These are phyloP conservation scores for Synchytrium microbalum DNA, from an alignment of 371 early-diverging fungal genomes.

Conservation along the genomic window DNA sequence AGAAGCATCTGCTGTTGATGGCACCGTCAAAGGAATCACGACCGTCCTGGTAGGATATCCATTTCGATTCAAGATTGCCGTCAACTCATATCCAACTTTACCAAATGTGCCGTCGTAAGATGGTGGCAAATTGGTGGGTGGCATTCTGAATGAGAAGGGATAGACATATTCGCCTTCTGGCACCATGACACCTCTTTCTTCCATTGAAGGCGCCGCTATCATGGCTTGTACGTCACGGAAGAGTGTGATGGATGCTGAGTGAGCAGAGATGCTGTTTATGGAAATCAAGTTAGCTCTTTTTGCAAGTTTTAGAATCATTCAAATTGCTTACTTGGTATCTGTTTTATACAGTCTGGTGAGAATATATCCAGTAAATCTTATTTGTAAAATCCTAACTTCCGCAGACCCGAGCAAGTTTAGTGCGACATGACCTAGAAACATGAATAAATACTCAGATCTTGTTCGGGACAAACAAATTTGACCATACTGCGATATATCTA, in stretches of 20 bases:
- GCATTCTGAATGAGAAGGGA: constrained; percentile 31
- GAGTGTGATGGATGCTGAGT: constrained; percentile 9
- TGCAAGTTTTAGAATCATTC: neutral
- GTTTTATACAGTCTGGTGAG: constrained; percentile 17
- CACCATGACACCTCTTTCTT: constrained; percentile 6
- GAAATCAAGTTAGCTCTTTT: neutral
- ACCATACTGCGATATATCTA: neutral
- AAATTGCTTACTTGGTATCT: constrained; percentile 8
- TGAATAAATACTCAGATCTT: neutral
- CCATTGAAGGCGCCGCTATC: constrained; percentile 9
- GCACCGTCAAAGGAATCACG: constrained; percentile 15
- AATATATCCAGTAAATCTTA: constrained; percentile 22
- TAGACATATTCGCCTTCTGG: constrained; percentile 19
- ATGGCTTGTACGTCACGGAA: constrained; percentile 22
- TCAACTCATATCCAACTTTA: constrained; percentile 21
- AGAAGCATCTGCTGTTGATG: constrained; percentile 23
- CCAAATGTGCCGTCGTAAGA: constrained; percentile 30
- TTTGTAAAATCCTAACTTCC: constrained; percentile 15
- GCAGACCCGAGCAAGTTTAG: constrained; percentile 5
- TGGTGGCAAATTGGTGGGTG: constrained; percentile 24
- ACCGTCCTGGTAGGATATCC: constrained; percentile 6
- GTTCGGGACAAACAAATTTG: constrained; percentile 1
- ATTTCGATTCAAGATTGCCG: constrained; percentile 16
- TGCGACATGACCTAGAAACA: constrained; percentile 15
- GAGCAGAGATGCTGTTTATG: neutral